Evolutionary conservation across 495 filamentous ascomycete genomes (phyloP), one percentile per base, ranked within the genome.

Genomic region (Trichodelitschia bisporula): DNA sequence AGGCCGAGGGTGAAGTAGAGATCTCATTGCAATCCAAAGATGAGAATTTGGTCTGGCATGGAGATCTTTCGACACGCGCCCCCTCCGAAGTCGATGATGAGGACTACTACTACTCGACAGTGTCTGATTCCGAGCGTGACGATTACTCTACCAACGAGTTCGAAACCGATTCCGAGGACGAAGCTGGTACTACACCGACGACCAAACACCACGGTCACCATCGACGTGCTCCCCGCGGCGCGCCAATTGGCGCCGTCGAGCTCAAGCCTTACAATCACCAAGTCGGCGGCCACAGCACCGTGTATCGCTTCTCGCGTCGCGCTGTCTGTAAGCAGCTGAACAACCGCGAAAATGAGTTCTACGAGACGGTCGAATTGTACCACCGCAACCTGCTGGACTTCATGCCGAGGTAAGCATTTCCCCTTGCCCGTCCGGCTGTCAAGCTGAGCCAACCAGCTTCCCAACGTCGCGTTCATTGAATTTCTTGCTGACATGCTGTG

Each of bases 311-410:
- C 41, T 95, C 86, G 14, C 66, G 75, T 27, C 69, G 80, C 37
- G 86, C 86, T 32, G 84, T 97, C 12, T 95, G 89, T 59, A 97
- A 97, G 49, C 79, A 90, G 54, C 63, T 97, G 38, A 95, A 86
- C 49, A 95, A 90, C 43, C 59, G 79, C 41, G 86, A 97, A 43
- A 97, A 97, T 53, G 77, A 90, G 50, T 97, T 97, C 44, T 97
- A 97, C 47, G 86, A 97, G 49, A 86, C 71, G 32, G 72, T 97
- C 39, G 86, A 97, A 55, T 64, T 61, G 37, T 63, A 74, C 33
- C 84, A 97, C 49, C 78, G 83, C 24, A 72, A 92, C 39, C 59
- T 97, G 43, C 55, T 97, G 33, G 64, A 69, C 15, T 97, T 95
- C 51, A 54, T 97, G 33, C 86, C 86, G 26, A 84, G 77, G 83